Conservation (phyloP, 768 basidiomycete genomes). For the Calvatia gigantea region DNA sequence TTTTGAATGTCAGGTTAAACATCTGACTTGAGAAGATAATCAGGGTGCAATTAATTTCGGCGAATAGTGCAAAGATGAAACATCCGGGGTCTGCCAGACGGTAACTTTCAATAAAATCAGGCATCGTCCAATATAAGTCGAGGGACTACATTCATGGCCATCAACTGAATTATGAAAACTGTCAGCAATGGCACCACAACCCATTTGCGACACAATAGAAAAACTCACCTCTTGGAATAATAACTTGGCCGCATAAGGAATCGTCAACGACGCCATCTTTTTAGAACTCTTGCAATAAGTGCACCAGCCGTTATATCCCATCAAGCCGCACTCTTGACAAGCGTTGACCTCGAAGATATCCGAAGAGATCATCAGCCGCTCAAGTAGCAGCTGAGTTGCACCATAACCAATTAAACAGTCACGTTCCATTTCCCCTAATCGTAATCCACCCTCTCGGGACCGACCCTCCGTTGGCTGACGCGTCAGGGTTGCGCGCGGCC, state of each 20-base stretch:
- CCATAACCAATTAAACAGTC: slow-evolving; percentile 98
- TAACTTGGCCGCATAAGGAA: slow-evolving; percentile 94
- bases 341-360: slow-evolving; percentile 98
- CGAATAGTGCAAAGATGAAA: neutral
- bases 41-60: neutral
- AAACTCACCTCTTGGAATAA: slow-evolving; percentile 80
- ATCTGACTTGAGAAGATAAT: neutral
- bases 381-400: slow-evolving; percentile 94
- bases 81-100: neutral
- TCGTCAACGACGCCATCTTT: slow-evolving; percentile 91
- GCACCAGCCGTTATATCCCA: slow-evolving; percentile 96
- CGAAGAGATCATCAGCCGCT: slow-evolving; percentile 98
- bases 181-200: neutral
- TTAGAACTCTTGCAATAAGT: slow-evolving; percentile 98
- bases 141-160: slow-evolving; percentile 97
- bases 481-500: slow-evolving; percentile 93
- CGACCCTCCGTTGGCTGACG: slow-evolving; percentile 98
- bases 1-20: too few species aligned
- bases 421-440: slow-evolving; percentile 98
- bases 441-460: slow-evolving; percentile 94
- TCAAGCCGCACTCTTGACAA: slow-evolving; percentile 89
- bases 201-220: slow-evolving; percentile 1
- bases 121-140: slow-evolving; percentile 85
- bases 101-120: slow-evolving; percentile 19
- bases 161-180: slow-evolving; percentile 50